Conservation (phyloP, 2,329 filamentous ascomycete genomes). For the Cladosporium sp. region DNA sequence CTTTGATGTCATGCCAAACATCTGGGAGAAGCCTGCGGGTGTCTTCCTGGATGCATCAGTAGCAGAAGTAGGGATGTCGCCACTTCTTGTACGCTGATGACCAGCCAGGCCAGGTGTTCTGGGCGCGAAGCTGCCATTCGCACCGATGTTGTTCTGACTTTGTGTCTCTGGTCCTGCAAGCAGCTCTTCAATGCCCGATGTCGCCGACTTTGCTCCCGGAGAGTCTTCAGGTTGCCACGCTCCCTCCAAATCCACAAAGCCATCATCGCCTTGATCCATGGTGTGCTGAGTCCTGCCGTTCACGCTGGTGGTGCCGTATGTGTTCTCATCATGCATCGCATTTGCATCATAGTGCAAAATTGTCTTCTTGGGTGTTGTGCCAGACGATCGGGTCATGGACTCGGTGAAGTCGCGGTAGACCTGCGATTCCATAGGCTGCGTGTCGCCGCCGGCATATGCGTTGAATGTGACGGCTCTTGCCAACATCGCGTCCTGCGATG, state of each 20-base stretch:
- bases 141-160: slow-evolving; percentile 12
- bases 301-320: slow-evolving; percentile 5
- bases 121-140: slow-evolving; percentile 19
- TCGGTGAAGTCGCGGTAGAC: slow-evolving; percentile 41
- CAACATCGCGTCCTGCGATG: slow-evolving; percentile 18
- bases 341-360: slow-evolving; percentile 12
- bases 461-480: slow-evolving; percentile 32
- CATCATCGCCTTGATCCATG: slow-evolving; percentile 25
- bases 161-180: slow-evolving; percentile 24
- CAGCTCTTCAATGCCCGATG: slow-evolving; percentile 23
- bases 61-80: slow-evolving; percentile 40
- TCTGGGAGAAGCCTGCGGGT: slow-evolving; percentile 36
- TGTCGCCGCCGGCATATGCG: slow-evolving; percentile 39
- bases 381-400: slow-evolving; percentile 22
- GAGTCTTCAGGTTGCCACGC: slow-evolving; percentile 19
- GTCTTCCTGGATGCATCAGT: slow-evolving; percentile 36
- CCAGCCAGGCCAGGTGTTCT: slow-evolving; percentile 41
- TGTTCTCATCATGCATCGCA: slow-evolving; percentile 11
- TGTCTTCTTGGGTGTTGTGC: slow-evolving; percentile 19
- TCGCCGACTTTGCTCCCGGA: slow-evolving; percentile 16
- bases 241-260: slow-evolving; percentile 30
- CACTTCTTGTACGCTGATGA: slow-evolving; percentile 36
- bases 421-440: slow-evolving; percentile 45
- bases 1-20: slow-evolving; percentile 34
- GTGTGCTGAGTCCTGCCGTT: slow-evolving; percentile 15